phyloP scores from a whole-genome alignment of 192 early-diverging fungal genomes.

The Rhizophagus sp. region DNA sequence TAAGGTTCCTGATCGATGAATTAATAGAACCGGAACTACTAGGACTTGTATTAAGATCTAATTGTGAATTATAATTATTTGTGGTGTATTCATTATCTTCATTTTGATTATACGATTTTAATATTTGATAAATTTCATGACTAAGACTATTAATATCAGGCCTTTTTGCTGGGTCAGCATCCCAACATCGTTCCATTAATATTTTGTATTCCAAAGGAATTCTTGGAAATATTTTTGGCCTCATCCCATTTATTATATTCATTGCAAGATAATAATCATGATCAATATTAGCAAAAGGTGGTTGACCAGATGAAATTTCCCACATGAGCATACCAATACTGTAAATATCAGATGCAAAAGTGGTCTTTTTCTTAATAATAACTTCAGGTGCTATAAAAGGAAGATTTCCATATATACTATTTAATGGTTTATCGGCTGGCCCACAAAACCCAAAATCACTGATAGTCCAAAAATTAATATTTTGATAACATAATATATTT shows the following conservation, averaged over 20 bases:
- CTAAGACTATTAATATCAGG: background rate
- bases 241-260: background rate
- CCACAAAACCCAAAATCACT: background rate
- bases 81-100: no score
- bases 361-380: background rate
- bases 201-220: background rate
- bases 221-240: background rate
- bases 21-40: no score
- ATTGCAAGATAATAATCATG: background rate
- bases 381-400: background rate
- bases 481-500: background rate
- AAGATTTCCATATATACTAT: background rate
- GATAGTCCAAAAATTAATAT: background rate
- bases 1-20: no score
- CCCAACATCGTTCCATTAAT: background rate
- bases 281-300: background rate
- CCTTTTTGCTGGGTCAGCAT: background rate
- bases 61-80: no score
- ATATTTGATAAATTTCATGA: background rate
- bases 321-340: background rate
- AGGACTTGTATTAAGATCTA: no score
- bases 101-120: background rate
- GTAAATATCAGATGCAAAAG: background rate
- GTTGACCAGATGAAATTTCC: background rate
- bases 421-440: background rate